Evolutionary conservation across 768 basidiomycete genomes (phyloP), one percentile per base, ranked within the genome.

Genomic region (Russula griseocarnosa): DNA sequence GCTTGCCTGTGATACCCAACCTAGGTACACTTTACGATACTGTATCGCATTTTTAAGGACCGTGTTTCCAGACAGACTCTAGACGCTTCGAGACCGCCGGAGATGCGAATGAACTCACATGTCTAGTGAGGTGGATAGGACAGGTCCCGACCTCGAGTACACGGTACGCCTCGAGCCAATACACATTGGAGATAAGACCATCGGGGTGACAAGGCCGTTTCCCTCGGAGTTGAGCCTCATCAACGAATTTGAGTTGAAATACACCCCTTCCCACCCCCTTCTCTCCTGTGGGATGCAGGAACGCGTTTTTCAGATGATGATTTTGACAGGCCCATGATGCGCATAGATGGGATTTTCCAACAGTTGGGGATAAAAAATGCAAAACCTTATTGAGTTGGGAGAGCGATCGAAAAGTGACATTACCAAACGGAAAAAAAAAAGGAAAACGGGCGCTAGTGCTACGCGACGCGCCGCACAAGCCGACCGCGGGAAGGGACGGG

Each of bases 271-370:
- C 40, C 58, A n/a, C 28, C 28, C 28, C 5, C 5, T 5, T 28
- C 28, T 18, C 36, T 20, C 18, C 34, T 20, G 14, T 38, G 58
- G 58, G 24, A 42, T 18, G 16, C n/a, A 6, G 14, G 6, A 20
- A 22, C 30, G n/a, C 30, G 3, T 32, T 22, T 13, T 34, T 5
- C 8, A 26, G 61, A 38, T 57, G 61, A 38, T 57, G 44, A 28
- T 63, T 54, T 55, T 47, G 58, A 64, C 44, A 14, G 26, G 51
- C 1, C 51, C 51, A 58, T 59, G 57, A 63, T 52, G 46, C 22
- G 38, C 16, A 40, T 18, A 3, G 16, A 47, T 22, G 10, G 22
- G 10, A 11, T 47, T 22, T 22, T 22, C 4, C n/a, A 11, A 30
- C 55, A 50, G 22, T 18, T 32, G 46, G 34, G 1, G 20, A 20